Conservation (phyloP, 768 basidiomycete species). For the Lactarius sanguifluus region DNA sequence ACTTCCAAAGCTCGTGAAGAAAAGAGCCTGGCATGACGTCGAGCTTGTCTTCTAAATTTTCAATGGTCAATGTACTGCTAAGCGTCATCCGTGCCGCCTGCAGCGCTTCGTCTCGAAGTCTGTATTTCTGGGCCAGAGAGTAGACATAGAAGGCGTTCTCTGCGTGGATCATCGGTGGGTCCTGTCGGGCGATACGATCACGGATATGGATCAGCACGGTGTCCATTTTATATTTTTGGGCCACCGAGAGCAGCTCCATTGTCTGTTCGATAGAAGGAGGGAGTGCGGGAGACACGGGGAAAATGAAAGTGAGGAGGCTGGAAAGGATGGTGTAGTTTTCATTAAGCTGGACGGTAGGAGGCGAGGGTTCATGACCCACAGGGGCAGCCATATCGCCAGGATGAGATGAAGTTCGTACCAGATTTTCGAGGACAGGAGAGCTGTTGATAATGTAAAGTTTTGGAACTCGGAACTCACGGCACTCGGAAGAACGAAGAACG, state of each 20-base stretch:
- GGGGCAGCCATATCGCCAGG: not conserved
- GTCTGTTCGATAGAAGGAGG: not conserved
- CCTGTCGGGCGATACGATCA: not conserved
- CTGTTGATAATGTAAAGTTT: constrained; percentile 1
- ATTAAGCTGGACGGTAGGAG: not conserved
- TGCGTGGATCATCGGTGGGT: not conserved
- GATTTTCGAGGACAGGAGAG: constrained; percentile 14
- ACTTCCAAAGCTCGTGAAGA: constrained; percentile 5
- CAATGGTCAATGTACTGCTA: not conserved
- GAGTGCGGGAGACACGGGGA: not conserved
- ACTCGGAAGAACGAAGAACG: not conserved
- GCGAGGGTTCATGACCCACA: not conserved
- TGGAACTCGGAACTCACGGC: not conserved
- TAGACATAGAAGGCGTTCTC: constrained; percentile 6
- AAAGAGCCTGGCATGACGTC: not conserved
- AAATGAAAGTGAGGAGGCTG: not conserved
- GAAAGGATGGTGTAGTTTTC: not conserved
- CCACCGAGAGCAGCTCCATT: constrained; percentile 2
- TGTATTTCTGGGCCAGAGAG: constrained; percentile 5
- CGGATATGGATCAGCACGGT: constrained; percentile 5
- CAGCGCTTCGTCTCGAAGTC: not conserved
- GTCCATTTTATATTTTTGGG: constrained; percentile 8
- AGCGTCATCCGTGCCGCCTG: constrained; percentile 1
- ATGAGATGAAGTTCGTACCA: not conserved
- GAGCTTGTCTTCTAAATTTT: not conserved